Base-by-base conservation (phyloP, 2,329 filamentous ascomycete species). In the Tolypocladium ophioglossoides region DNA sequence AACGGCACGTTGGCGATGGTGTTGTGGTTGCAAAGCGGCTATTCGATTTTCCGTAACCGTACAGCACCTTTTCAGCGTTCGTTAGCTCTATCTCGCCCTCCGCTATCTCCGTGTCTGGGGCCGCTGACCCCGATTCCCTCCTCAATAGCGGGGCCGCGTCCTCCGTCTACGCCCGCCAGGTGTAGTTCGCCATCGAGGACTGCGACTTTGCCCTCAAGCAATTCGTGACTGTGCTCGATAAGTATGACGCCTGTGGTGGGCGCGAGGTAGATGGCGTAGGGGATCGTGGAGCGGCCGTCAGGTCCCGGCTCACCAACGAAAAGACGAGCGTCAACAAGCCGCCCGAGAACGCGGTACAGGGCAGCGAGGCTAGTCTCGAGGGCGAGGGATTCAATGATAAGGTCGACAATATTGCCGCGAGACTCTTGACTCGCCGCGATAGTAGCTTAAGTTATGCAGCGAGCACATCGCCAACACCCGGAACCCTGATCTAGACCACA, bases 321-420 rank as follows among this genome's bases (percentile, higher is more conserved):
- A 79, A 76, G 62, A 72, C 73, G 6, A 76, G 71, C 40, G 72
- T 85, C 50, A 76, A 72, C 44, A 56, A 58, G 63, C 30, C 52
- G 11, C 71, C 60, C 58, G 68, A 55, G 61, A 61, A 57, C 37
- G 59, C 70, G 50, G 66, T 64, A 11, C 63, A 72, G 39, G 65
- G 68, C n/a, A 69, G 70, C 48, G 70, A 65, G 46, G 65, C 70
- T 20, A 68, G 73, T 30, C 67, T 83, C 37, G 77, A 84, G 54
- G 63, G 65, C 10, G 82, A n/a, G n/a, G n/a, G n/a, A n/a, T n/a
- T 85, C 62, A 78, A 82, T 64, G 77, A 81, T 63, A 82, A 83
- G 61, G 77, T 85, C 35, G 81, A 85, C 59, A 67, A 67, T 32
- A 77, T 85, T 57, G 81, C 82, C 3, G 65, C 71, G 12, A 72